Evolutionary conservation across 306 rosid species (phyloP).

Genomic region (Castanea sativa): DNA sequence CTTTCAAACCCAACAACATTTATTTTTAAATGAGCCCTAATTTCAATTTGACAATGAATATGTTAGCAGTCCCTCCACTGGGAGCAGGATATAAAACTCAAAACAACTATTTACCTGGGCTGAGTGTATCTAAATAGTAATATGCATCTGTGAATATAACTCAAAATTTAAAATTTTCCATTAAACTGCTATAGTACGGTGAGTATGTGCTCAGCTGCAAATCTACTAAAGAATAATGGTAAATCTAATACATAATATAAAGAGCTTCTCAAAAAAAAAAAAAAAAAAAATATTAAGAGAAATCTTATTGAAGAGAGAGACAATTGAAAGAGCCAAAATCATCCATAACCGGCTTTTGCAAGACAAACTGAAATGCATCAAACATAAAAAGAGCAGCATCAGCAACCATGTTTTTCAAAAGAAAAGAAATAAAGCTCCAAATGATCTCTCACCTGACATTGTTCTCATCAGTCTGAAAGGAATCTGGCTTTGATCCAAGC

Average conservation of each 20-base stretch:
- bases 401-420: not conserved
- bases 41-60: conserved; percentile 5
- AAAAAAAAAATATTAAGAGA: not conserved
- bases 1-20: conserved; percentile 11
- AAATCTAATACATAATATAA: not conserved
- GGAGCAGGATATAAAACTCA: conserved; percentile 12
- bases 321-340: not conserved
- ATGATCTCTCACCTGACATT: conserved; percentile 77
- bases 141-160: not conserved
- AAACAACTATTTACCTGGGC: not conserved
- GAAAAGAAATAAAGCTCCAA: conserved; percentile 13
- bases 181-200: not conserved
- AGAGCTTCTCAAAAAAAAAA: no score
- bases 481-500: conserved; percentile 95
- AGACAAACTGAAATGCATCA: not conserved
- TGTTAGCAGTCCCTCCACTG: not conserved
- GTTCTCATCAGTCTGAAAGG: conserved; percentile 78
- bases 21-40: not conserved
- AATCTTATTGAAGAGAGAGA: not conserved
- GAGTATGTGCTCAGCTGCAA: not conserved
- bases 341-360: not conserved
- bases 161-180: not conserved
- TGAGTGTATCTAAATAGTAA: not conserved
- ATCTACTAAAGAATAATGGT: not conserved
- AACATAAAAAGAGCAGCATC: conserved; percentile 3